Evolutionary conservation across 1,284 basidiomycete genomes (phyloP).

Genomic region (Ceratobasidium theobromae): DNA sequence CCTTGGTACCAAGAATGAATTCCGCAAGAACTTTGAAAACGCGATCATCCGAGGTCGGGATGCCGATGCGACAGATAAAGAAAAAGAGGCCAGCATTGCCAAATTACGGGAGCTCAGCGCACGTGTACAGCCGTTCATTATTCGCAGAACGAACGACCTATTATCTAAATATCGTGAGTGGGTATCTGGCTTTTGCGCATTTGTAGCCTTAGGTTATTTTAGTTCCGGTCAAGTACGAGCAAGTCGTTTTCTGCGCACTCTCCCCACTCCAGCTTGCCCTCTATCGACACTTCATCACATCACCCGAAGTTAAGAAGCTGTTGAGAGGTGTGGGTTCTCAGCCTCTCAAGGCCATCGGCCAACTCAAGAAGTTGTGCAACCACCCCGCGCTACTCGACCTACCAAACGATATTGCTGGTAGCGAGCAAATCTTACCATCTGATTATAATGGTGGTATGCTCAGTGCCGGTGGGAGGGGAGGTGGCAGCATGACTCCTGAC

Average conservation of each 20-base stretch:
- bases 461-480: slow-evolving; percentile 45
- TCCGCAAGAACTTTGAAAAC: slow-evolving; percentile 96
- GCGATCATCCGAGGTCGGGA: slow-evolving; percentile 93
- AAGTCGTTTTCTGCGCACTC: slow-evolving; percentile 94
- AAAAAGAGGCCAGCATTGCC: slow-evolving; percentile 81
- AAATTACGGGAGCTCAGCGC: slow-evolving; percentile 93
- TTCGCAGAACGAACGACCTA: slow-evolving; percentile 94
- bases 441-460: slow-evolving; percentile 63
- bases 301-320: slow-evolving; percentile 90
- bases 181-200: not conserved
- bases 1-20: slow-evolving; percentile 88
- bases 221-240: slow-evolving; percentile 99
- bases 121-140: slow-evolving; percentile 95
- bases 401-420: slow-evolving; percentile 84
- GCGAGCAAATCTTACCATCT: slow-evolving; percentile 80
- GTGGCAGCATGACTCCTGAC: slow-evolving; percentile 40
- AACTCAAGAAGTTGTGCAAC: slow-evolving; percentile 97
- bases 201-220: not conserved
- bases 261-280: slow-evolving; percentile 87
- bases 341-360: slow-evolving; percentile 95
- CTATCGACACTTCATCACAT: slow-evolving; percentile 92
- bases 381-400: slow-evolving; percentile 93
- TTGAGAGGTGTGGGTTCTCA: slow-evolving; percentile 90
- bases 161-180: slow-evolving; percentile 92
- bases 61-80: slow-evolving; percentile 81